Evolutionary conservation across 2,329 filamentous ascomycete genomes (phyloP).

Genomic region (Monilinia fructicola): DNA sequence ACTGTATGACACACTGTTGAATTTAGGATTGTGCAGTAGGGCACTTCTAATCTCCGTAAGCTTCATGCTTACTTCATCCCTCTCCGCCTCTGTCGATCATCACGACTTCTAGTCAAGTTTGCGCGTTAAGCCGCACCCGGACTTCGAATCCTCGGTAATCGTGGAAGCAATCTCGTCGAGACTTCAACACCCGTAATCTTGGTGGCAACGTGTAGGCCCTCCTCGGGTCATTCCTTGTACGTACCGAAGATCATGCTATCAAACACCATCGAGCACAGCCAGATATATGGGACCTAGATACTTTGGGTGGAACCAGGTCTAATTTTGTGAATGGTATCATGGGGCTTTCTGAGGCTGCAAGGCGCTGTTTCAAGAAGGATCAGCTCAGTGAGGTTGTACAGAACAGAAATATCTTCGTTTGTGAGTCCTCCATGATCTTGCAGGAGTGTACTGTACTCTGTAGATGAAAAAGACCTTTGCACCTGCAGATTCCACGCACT

Average conservation of each 20-base stretch:
- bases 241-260: background rate
- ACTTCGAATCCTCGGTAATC: background rate
- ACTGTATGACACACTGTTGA: background rate
- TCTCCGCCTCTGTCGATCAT: background rate
- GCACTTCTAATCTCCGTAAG: background rate
- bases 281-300: background rate
- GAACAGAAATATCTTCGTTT: background rate
- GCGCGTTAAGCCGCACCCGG: background rate
- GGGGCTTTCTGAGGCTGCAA: constrained; percentile 2
- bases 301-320: background rate
- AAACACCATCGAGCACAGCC: background rate
- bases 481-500: constrained; percentile 13
- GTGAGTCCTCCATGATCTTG: background rate
- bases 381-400: constrained; percentile 10
- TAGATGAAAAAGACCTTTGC: constrained; percentile 8
- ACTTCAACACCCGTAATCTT: background rate
- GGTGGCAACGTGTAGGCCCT: background rate
- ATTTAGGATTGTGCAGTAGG: background rate
- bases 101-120: background rate
- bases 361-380: constrained; percentile 15
- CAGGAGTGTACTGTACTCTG: background rate
- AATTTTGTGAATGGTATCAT: constrained; percentile 3
- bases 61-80: background rate
- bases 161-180: background rate
- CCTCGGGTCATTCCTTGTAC: constrained; percentile 7